A percentile compares a stretch with the other conserved stretches of the same genome.
Evolutionary conservation across 192 early-diverging fungal genomes (phyloP).

Genomic region (Spinellus fusiger): DNA sequence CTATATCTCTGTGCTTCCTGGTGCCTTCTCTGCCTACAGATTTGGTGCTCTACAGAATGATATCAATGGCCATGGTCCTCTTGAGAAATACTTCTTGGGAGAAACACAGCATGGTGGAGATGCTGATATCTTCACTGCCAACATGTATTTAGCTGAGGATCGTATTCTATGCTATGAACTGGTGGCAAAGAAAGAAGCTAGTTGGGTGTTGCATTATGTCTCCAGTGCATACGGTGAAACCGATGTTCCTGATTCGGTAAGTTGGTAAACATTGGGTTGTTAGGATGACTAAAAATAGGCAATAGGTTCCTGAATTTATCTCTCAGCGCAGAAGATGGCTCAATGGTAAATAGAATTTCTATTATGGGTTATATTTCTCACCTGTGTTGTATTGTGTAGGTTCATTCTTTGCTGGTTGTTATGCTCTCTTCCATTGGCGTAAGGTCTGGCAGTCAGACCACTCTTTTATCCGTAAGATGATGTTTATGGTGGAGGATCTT

Average conservation of each 20-base stretch:
- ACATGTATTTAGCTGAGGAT: conserved; percentile 66
- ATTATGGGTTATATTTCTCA: neutral
- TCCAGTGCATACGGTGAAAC: conserved; percentile 68
- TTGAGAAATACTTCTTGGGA: conserved; percentile 72
- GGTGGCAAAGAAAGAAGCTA: conserved; percentile 59
- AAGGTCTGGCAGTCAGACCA: conserved; percentile 67
- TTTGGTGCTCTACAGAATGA: conserved; percentile 63
- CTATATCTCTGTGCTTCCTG: conserved; percentile 79
- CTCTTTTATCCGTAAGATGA: conserved; percentile 57
- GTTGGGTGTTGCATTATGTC: conserved; percentile 71
- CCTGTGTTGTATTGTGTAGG: neutral
- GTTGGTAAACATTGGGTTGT: no score
- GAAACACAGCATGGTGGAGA: conserved; percentile 60
- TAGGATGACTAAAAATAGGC: neutral
- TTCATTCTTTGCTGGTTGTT: conserved; percentile 72
- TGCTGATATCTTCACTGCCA: conserved; percentile 57
- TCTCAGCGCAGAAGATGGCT: conserved; percentile 80
- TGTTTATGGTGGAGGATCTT: conserved; percentile 71
- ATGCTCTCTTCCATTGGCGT: conserved; percentile 58
- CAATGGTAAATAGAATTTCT: conserved; percentile 43
- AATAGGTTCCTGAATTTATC: conserved; percentile 62
- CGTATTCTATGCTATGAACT: conserved; percentile 80
- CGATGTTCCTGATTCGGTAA: conserved; percentile 60
- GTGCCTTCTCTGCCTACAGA: conserved; percentile 78
- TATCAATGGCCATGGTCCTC: conserved; percentile 47